Evolutionary conservation across 1,284 basidiomycete genomes (phyloP).

Genomic region (Ganoderma multipileum): DNA sequence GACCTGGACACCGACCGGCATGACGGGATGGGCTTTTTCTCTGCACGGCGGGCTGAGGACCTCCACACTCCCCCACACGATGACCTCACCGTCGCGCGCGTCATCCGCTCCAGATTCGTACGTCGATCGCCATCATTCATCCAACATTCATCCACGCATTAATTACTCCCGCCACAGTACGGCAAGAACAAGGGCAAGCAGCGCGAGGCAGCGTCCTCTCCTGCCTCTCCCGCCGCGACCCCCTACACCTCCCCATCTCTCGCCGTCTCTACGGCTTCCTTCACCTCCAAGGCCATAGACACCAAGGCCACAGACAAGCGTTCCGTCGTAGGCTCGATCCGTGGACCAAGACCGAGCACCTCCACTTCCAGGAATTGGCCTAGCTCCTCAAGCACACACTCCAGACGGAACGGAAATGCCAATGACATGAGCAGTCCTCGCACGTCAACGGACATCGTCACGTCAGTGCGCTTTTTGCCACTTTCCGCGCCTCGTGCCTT

Average conservation of each 20-base stretch:
- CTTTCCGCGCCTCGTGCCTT: conserved; percentile 17
- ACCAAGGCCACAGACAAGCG: conserved; percentile 29
- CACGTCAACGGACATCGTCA: conserved; percentile 65
- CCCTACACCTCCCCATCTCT: conserved; percentile 40
- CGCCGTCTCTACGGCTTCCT: conserved; percentile 43
- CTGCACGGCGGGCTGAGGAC: conserved; percentile 45
- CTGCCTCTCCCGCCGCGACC: conserved; percentile 12
- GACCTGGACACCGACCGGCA: conserved; percentile 27
- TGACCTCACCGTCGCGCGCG: conserved; percentile 61
- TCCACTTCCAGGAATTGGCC: conserved; percentile 32
- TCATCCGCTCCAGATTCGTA: conserved; percentile 79
- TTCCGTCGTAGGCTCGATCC: conserved; percentile 32
- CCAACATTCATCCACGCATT: not conserved
- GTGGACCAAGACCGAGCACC: conserved; percentile 25
- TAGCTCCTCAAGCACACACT: conserved; percentile 25
- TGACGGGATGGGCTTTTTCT: conserved; percentile 52
- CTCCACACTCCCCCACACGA: conserved; percentile 33
- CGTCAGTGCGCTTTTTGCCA: conserved; percentile 54
- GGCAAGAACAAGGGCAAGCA: conserved; percentile 69
- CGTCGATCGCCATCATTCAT: conserved; percentile 40
- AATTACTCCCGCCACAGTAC: conserved; percentile 50
- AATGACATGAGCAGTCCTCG: conserved; percentile 28
- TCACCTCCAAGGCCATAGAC: conserved; percentile 15
- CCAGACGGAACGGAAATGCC: conserved; percentile 31
- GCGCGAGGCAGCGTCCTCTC: conserved; percentile 45